Base-by-base conservation (phyloP, 2,329 filamentous ascomycete genomes). In the Aspergillus uvarum region DNA sequence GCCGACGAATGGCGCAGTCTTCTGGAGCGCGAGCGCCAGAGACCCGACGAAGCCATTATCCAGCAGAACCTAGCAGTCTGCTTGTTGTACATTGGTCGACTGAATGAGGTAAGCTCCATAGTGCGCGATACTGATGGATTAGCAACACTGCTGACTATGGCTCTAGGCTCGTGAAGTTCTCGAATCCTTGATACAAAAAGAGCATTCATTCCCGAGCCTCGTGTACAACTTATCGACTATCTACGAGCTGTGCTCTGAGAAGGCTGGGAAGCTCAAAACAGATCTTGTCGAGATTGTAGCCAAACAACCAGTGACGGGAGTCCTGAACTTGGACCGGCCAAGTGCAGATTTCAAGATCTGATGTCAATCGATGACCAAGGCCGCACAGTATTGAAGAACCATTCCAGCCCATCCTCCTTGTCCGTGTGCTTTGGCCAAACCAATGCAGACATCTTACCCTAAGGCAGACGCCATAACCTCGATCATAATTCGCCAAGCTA, bases 161-260 rank as follows among this genome's bases (percentile, higher is more conserved):
- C 51, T 44, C 2, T 61, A 91, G 82, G 89, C 91, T 0, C 85
- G 86, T 14, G 75, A 80, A 12, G 76, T 90, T 1, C 79, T 97
- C 3, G 89, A 94, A 68, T 76, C 78, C 0, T 77, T 96, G 11
- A 80, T 92, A 0, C 81, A 85, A 3, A 73, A 80, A 0, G 85
- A 87, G 1, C 80, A 85, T 47, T 85, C 86, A 0, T 97, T 94
- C 59, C 88, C 90, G 63, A 90, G 90, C 0, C 78, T 96, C 2
- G 85, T 96, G 0, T 96, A 97, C 77, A 98, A 98, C 72, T 77
- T 99, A 12, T 87, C 88, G 11, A 98, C 94, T 0, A 86, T 96
- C 68, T 98, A 96, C 72, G 95, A 98, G 76, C 82, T 98, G 7
- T 95, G 90, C 72, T 93, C 90, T 0, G 93, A 98, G 68, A 84